Conservation (phyloP, 2,329 filamentous ascomycete genomes). For the Pseudogymnoascus verrucosus region DNA sequence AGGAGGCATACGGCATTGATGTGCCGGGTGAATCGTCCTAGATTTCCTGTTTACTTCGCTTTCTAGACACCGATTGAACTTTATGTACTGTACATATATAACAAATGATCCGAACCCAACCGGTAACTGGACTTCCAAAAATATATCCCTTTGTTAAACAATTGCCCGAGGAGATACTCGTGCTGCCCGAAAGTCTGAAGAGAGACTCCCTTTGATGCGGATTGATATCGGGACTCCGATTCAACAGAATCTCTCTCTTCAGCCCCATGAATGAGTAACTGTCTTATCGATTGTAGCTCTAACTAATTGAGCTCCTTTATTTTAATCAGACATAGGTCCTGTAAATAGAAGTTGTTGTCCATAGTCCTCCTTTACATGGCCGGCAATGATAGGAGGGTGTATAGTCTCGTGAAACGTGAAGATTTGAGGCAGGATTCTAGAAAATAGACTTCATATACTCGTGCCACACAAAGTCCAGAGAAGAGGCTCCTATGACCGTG, state of each 20-base stretch:
- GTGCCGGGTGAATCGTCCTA: constrained; percentile 32
- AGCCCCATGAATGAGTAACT: background rate
- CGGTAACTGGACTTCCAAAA: constrained; percentile 19
- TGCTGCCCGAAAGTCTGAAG: background rate
- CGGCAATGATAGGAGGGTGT: too few species aligned
- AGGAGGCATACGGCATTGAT: constrained; percentile 63
- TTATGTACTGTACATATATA: constrained; percentile 10
- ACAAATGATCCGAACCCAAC: constrained; percentile 3
- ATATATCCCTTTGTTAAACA: constrained; percentile 13
- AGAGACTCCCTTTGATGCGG: background rate
- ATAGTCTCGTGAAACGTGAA: background rate
- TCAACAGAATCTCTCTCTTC: background rate
- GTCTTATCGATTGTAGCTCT: background rate
- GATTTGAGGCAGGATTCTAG: background rate
- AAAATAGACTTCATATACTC: background rate
- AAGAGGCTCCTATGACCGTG: background rate
- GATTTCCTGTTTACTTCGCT: background rate
- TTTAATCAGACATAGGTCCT: background rate
- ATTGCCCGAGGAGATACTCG: background rate
- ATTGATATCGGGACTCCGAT: background rate
- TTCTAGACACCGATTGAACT: constrained; percentile 3
- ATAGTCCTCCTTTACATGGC: background rate
- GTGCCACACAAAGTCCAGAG: background rate
- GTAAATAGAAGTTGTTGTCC: background rate
- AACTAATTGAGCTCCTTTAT: background rate